Percentiles rank a stretch among this genome's conserved stretches.
phyloP scores from a whole-genome alignment of 495 filamentous ascomycete genomes.

The Evansstolkia leycettana region DNA sequence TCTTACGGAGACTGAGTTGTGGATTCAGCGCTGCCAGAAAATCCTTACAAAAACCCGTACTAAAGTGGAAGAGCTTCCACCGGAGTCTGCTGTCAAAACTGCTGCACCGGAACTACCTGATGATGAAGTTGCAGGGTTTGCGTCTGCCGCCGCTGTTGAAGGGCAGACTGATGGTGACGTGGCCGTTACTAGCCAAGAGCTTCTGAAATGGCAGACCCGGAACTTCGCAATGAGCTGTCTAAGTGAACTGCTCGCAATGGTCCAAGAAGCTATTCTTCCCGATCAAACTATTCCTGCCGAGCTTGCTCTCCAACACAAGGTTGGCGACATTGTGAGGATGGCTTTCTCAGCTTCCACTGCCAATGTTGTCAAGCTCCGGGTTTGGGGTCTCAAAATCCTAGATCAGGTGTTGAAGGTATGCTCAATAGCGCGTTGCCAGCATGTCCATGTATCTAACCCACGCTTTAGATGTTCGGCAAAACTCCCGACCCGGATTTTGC shows the following conservation, averaged over 20 bases:
- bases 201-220: constrained; percentile 89
- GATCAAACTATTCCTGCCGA: constrained; percentile 62
- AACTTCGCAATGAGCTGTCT: constrained; percentile 89
- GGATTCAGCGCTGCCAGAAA: constrained; percentile 79
- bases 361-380: constrained; percentile 74
- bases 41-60: constrained; percentile 76
- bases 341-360: constrained; percentile 96
- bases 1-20: constrained; percentile 59
- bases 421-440: background rate
- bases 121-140: constrained; percentile 94
- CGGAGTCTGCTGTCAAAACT: constrained; percentile 33
- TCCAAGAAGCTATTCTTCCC: constrained; percentile 58
- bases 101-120: constrained; percentile 69
- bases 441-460: constrained; percentile 8
- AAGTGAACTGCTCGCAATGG: constrained; percentile 65
- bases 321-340: constrained; percentile 92
- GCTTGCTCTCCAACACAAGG: constrained; percentile 62
- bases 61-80: constrained; percentile 39
- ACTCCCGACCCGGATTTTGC: constrained; percentile 92
- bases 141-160: constrained; percentile 49
- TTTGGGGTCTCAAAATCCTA: constrained; percentile 85
- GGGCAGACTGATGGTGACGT: constrained; percentile 51
- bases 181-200: constrained; percentile 64
- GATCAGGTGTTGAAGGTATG: constrained; percentile 70
- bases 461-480: constrained; percentile 71